These are phyloP conservation scores for Cystobasidium slooffiae DNA, from an alignment of 1,284 basidiomycete genomes.

Conservation along the genomic window DNA sequence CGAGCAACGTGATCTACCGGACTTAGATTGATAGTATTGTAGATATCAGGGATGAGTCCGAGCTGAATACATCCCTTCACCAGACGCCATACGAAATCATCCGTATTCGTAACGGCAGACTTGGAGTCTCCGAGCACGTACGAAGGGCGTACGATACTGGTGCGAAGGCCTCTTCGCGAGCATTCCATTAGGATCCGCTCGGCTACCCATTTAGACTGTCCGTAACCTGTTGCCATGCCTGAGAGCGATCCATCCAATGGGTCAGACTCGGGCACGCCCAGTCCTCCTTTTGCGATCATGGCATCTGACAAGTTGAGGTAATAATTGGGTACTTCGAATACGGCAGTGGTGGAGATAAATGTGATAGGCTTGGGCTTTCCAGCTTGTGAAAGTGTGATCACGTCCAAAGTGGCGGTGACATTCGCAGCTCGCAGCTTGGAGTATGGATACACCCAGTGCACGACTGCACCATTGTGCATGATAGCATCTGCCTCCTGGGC, in stretches of 20 bases:
- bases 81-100: constrained; percentile 98
- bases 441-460: constrained; percentile 99
- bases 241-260: constrained; percentile 83
- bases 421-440: constrained; percentile 89
- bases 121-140: constrained; percentile 94
- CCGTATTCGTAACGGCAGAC: constrained; percentile 94
- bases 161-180: constrained; percentile 80
- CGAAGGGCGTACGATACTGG: constrained; percentile 87
- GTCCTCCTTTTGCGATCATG: constrained; percentile 61
- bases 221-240: constrained; percentile 87
- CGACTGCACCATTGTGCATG: constrained; percentile 94
- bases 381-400: constrained; percentile 66
- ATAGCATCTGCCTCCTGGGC: constrained; percentile 79
- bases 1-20: constrained; percentile 96
- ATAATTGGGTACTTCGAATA: constrained; percentile 83
- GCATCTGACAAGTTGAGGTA: constrained; percentile 87
- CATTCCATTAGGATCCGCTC: constrained; percentile 93
- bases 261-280: constrained; percentile 84
- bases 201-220: constrained; percentile 97
- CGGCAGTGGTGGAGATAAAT: constrained; percentile 93
- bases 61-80: constrained; percentile 98
- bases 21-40: constrained; percentile 98
- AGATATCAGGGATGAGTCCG: constrained; percentile 93
- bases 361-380: constrained; percentile 74
- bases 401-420: constrained; percentile 84